A percentile compares a stretch with the other conserved stretches of the same genome.
phyloP scores from a whole-genome alignment of 2,329 filamentous ascomycete genomes.

The Penicillium sp. region DNA sequence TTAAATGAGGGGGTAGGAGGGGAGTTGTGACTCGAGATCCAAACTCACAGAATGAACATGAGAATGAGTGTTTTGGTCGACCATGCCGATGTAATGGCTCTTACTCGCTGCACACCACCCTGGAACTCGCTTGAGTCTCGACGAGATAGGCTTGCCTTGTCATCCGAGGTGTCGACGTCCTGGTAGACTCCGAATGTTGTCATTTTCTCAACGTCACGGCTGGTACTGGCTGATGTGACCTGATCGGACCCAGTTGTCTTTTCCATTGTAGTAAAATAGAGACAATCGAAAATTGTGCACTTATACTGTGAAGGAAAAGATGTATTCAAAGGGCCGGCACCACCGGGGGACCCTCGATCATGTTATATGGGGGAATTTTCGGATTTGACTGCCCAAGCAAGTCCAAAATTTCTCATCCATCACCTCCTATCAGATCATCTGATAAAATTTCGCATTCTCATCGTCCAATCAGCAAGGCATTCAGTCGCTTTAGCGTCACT shows the following conservation, averaged over 20 bases:
- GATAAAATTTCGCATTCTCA: slow-evolving; percentile 1
- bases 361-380: not conserved
- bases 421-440: slow-evolving; percentile 14
- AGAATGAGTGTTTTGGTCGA: slow-evolving; percentile 5
- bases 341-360: not conserved
- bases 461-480: not conserved
- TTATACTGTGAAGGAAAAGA: not conserved
- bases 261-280: not conserved
- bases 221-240: not conserved
- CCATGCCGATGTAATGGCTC: slow-evolving; percentile 9
- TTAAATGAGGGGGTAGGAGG: too few relatives aligned
- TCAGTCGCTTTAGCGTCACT: not conserved
- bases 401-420: not conserved
- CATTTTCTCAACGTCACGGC: not conserved
- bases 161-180: not conserved
- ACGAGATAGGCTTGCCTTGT: not conserved
- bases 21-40: not conserved
- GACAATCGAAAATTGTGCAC: not conserved
- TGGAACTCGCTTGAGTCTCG: slow-evolving; percentile 3
- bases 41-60: slow-evolving; percentile 11
- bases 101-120: slow-evolving; percentile 6
- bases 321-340: not conserved
- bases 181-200: not conserved
- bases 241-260: not conserved
- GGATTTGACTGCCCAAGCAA: not conserved